phyloP scores from a whole-genome alignment of 1,139 yeast species.

The Diutina sp. region DNA sequence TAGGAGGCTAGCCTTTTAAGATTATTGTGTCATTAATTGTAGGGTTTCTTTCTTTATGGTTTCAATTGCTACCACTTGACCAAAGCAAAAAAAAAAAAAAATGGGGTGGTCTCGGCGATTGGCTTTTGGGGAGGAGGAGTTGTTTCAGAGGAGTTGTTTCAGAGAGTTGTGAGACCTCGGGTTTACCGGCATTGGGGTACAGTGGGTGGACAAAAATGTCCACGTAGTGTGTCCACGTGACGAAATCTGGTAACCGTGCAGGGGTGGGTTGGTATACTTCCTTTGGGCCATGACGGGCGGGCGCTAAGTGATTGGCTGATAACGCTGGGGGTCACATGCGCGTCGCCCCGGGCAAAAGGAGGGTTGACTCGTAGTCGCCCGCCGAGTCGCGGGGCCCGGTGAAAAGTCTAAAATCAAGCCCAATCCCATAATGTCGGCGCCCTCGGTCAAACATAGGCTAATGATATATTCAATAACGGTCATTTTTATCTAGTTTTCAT shows the following conservation, averaged over 20 bases:
- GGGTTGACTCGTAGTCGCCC: not conserved
- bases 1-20: too few species aligned
- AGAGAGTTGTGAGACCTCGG: not conserved
- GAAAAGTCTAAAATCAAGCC: not conserved
- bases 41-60: too few species aligned
- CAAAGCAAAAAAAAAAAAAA: too few species aligned
- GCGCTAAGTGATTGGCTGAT: not conserved
- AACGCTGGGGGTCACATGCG: not conserved
- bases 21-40: too few species aligned
- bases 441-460: not conserved
- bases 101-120: too few species aligned
- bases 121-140: too few species aligned
- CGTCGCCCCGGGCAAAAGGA: not conserved
- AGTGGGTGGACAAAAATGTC: not conserved
- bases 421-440: not conserved
- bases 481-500: not conserved
- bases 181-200: not conserved
- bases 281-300: not conserved
- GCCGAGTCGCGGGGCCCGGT: not conserved
- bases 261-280: not conserved
- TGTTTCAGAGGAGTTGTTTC: too few species aligned
- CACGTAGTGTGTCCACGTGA: not conserved
- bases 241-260: not conserved
- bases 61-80: too few species aligned
- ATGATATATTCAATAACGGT: too few species aligned